phyloP scores from a whole-genome alignment of 257 asterid genomes.

The Verbena officinalis region DNA sequence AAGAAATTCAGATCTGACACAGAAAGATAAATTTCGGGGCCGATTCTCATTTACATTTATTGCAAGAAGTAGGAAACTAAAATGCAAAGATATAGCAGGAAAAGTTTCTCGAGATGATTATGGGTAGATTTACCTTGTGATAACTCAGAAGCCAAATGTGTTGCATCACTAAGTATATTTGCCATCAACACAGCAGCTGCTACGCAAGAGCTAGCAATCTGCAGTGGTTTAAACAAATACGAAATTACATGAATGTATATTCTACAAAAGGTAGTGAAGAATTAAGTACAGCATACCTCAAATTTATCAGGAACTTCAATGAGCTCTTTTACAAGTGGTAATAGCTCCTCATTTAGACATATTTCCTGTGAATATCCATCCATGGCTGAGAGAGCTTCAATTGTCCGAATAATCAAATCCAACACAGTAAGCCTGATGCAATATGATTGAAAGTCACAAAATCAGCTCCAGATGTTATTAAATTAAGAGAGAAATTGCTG shows the following conservation, averaged over 20 bases:
- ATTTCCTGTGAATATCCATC: slow-evolving; percentile 65
- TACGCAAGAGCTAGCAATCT: slow-evolving; percentile 80
- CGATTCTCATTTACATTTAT: slow-evolving; percentile 8
- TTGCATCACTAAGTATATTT: slow-evolving; percentile 69
- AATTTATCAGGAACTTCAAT: slow-evolving; percentile 74
- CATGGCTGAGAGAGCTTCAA: slow-evolving; percentile 75
- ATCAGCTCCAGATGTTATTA: slow-evolving; percentile 24
- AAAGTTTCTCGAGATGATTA: slow-evolving; percentile 13
- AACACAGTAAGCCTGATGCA: slow-evolving; percentile 65
- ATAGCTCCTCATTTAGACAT: slow-evolving; percentile 55
- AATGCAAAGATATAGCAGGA: slow-evolving; percentile 11
- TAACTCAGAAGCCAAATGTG: slow-evolving; percentile 54
- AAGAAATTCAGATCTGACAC: slow-evolving; percentile 62
- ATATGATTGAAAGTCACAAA: slow-evolving; percentile 18
- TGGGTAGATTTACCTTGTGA: slow-evolving; percentile 53
- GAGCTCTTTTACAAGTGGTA: slow-evolving; percentile 58
- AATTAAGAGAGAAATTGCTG: not conserved
- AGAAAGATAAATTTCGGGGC: slow-evolving; percentile 29
- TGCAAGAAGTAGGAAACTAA: not conserved
- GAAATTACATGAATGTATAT: not conserved
- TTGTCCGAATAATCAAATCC: slow-evolving; percentile 72
- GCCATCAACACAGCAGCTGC: slow-evolving; percentile 80
- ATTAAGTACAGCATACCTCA: slow-evolving; percentile 57
- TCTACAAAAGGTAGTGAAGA: slow-evolving; percentile 17
- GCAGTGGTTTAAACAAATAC: slow-evolving; percentile 24